Conservation (phyloP, 2,329 filamentous ascomycete genomes). For the Hymenoscyphus infarciens region DNA sequence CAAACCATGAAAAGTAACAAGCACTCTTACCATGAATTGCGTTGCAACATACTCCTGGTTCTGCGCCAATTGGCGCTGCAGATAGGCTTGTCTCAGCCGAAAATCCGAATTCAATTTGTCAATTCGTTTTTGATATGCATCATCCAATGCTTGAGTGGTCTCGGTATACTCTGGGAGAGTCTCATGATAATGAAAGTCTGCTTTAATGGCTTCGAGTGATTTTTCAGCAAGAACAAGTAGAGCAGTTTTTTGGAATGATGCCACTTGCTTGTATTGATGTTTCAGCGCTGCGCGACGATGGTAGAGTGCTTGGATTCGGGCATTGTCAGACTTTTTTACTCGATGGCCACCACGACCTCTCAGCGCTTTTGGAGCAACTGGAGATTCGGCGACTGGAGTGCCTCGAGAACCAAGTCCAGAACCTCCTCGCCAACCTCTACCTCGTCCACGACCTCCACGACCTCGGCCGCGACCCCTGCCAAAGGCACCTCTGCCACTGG, state of each 20-base stretch:
- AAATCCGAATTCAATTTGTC: conserved; percentile 17
- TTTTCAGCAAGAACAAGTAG: conserved; percentile 30
- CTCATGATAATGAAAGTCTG: conserved; percentile 29
- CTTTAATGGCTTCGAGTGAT: conserved; percentile 24
- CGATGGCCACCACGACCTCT: conserved; percentile 28
- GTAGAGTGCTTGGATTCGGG: conserved; percentile 31
- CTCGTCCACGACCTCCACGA: conserved; percentile 24
- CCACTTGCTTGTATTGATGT: conserved; percentile 29
- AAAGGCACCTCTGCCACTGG: conserved; percentile 17
- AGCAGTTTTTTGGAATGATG: conserved; percentile 25
- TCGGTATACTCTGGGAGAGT: conserved; percentile 29
- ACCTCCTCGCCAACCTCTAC: conserved; percentile 23
- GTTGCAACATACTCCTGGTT: conserved; percentile 20
- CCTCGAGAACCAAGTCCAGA: conserved; percentile 14
- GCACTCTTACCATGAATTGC: conserved; percentile 27
- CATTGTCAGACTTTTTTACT: conserved; percentile 30
- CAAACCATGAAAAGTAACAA: not conserved
- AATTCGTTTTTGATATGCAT: conserved; percentile 17
- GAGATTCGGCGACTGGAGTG: conserved; percentile 14
- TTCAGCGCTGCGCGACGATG: conserved; percentile 30
- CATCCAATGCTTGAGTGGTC: conserved; percentile 23
- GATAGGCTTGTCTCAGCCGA: conserved; percentile 16
- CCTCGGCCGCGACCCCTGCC: conserved; percentile 28
- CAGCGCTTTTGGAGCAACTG: conserved; percentile 15
- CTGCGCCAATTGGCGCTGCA: conserved; percentile 12